These are phyloP conservation scores for Lentinula novae-zelandiae DNA, from an alignment of 1,284 basidiomycete genomes.

Conservation along the genomic window DNA sequence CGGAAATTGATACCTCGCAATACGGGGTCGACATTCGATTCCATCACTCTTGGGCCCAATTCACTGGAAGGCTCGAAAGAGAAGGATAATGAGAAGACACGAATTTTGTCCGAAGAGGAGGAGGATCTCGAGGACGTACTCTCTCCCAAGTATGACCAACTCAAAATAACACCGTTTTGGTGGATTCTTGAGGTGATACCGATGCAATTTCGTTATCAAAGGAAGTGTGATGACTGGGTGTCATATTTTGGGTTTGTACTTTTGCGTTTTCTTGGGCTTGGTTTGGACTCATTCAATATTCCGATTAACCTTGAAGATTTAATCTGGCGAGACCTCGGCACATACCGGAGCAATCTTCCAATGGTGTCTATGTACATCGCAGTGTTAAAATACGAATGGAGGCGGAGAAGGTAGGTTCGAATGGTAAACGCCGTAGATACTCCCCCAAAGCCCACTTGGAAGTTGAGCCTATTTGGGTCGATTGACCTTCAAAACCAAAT, in stretches of 20 bases:
- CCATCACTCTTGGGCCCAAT: neutral
- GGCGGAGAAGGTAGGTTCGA: constrained; percentile 22
- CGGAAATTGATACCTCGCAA: neutral
- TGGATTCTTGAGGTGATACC: constrained; percentile 42
- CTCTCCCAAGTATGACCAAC: constrained; percentile 42
- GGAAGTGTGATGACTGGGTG: constrained; percentile 22
- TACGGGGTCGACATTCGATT: neutral
- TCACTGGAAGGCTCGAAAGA: neutral
- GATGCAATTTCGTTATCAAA: constrained; percentile 30
- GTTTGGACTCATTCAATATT: neutral
- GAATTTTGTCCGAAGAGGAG: constrained; percentile 31
- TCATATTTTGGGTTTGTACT: constrained; percentile 11
- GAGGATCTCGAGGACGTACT: constrained; percentile 41
- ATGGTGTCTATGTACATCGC: constrained; percentile 33
- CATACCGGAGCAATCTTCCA: constrained; percentile 26
- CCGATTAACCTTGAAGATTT: constrained; percentile 16
- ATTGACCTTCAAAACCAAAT: neutral
- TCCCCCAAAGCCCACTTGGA: constrained; percentile 30
- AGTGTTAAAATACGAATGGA: constrained; percentile 43
- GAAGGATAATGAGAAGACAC: neutral
- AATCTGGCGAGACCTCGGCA: constrained; percentile 35
- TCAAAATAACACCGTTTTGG: constrained; percentile 34
- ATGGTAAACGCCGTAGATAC: constrained; percentile 29
- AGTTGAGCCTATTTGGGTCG: constrained; percentile 10
- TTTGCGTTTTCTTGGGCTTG: neutral